These are phyloP conservation scores for Cajanus cajan DNA, from an alignment of 306 rosid genomes.

Conservation along the genomic window DNA sequence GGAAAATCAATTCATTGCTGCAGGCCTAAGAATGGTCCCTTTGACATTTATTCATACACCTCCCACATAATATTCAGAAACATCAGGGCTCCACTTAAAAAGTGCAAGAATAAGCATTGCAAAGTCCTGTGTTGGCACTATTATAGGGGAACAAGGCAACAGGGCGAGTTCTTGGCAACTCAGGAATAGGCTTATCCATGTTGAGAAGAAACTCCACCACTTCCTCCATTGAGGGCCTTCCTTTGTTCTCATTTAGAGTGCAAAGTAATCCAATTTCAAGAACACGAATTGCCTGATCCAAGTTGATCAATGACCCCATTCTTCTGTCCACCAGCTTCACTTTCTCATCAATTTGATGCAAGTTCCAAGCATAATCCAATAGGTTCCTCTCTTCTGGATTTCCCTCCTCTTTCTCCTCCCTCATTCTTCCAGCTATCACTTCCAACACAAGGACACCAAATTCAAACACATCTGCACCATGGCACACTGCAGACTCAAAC, in stretches of 20 bases:
- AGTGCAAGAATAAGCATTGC: slow-evolving; percentile 62
- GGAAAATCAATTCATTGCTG: background rate
- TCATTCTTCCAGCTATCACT: slow-evolving; percentile 65
- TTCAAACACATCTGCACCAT: slow-evolving; percentile 66
- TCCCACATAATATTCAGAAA: background rate
- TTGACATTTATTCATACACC: background rate
- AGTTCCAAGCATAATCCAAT: slow-evolving; percentile 69
- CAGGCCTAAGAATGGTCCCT: background rate
- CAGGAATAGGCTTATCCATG: slow-evolving; percentile 59
- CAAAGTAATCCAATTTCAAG: slow-evolving; percentile 74
- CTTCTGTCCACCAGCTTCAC: slow-evolving; percentile 57
- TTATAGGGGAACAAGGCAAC: slow-evolving; percentile 67
- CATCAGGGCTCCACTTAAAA: slow-evolving; percentile 38
- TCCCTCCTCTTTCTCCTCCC: slow-evolving; percentile 45
- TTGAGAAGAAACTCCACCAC: slow-evolving; percentile 59
- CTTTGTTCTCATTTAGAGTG: slow-evolving; percentile 65
- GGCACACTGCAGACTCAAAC: slow-evolving; percentile 58
- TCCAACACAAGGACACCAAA: slow-evolving; percentile 74
- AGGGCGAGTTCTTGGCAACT: slow-evolving; percentile 65
- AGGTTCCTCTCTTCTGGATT: slow-evolving; percentile 49
- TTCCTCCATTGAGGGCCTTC: slow-evolving; percentile 71
- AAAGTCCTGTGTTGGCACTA: slow-evolving; percentile 64
- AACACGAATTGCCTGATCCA: slow-evolving; percentile 62
- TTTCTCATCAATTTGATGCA: slow-evolving; percentile 55
- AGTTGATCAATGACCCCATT: slow-evolving; percentile 61